Base-by-base conservation (phyloP, 2,329 filamentous ascomycete species). In the Zymoseptoria crescenta region DNA sequence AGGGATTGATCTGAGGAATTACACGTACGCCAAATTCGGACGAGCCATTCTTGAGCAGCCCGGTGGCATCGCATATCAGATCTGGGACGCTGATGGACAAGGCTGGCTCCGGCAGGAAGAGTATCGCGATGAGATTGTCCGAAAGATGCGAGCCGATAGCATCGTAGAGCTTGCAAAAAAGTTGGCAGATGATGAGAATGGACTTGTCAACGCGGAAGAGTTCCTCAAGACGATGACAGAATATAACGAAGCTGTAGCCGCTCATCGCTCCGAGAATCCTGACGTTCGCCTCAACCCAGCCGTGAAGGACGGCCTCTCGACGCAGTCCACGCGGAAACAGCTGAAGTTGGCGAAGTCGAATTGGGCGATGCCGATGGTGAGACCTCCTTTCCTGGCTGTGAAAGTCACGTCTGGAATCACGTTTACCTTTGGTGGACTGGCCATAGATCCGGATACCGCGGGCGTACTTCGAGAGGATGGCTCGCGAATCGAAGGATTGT, bases 1-100 rank as follows among this genome's bases (percentile, higher is more conserved):
- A 67, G 86, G 85, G 0, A 65, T 82, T 8, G 85, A 88, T 64
- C 69, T 87, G 63, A 76, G 85, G 2, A 88, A 88, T 67, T 87
- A 83, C 66, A 88, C 85, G 0, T 88, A 88, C 64, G 86, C 85
- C 27, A 81, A 81, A 64, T 86, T 87, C 65, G 85, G 86, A 0
- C 74, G 78, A 13, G 83, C 80, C 8, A 86, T 88, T 53, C 73
- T 87, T 19, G 70, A 74, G 13, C 85, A 88, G 64, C 82, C 83
- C 0, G 77, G 77, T 0, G 77, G 81, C 5, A 69, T 80, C 8
- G 85, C 83, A 0, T 88, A 86, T 65, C 85, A 88, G 68, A 69
- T 88, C 0, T 88, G 83, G 82, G 86, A 88, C 64, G 72, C 77
- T 0, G 70, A 78, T 13, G 77, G 74, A 0, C 77, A 75, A 10